Evolutionary conservation across 148 eudicot species (phyloP), one percentile per base, ranked within the genome.

Genomic region (Amaranthus hypochondriacus): DNA sequence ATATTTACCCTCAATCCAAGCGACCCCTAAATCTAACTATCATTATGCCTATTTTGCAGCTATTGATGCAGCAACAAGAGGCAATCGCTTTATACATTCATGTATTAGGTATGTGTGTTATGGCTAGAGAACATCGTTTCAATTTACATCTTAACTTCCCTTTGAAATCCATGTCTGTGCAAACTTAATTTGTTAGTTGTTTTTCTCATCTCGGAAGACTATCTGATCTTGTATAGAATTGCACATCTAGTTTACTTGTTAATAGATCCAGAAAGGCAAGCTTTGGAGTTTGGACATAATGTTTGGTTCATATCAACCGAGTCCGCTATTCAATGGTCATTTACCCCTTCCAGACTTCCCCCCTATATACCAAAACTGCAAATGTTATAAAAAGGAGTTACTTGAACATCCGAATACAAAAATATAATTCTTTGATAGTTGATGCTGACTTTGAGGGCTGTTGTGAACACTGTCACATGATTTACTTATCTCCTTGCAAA

Each of bases 31-130:
- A 2, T 28, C 39, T 28, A 53, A 39, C 65, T 55, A 48, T 77
- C 51, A 8, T 68, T 79, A 15, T 70, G 73, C 84, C 76, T 85
- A 89, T 50, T 63, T 80, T 83, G 80, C 89, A 93, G 98, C 88
- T 70, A 90, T 94, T 79, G 97, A 91, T 79, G 89, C 98, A 68
- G 87, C 97, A 15, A 82, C 98, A 46, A 88, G 90, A 83, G 98
- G 98, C 68, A 94, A 94, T 75, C 89, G 88, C 12, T 91, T 87
- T 72, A 94, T 94, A 79, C 90, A 89, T 70, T 94, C 98, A 58
- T 94, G 98, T 79, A 86, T 89, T 73, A 90, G 97, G 98, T 94
- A 84, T 68, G 48, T 70, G 4, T 68, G 14, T 52, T 76, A 48
- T 55, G 14, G 28, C 71, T 60, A 68, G 57, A 64, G 74, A 60